Evolutionary conservation across 805 yeast genomes (phyloP), one percentile per base, ranked within the genome.

Genomic region (Novakomyces olei): DNA sequence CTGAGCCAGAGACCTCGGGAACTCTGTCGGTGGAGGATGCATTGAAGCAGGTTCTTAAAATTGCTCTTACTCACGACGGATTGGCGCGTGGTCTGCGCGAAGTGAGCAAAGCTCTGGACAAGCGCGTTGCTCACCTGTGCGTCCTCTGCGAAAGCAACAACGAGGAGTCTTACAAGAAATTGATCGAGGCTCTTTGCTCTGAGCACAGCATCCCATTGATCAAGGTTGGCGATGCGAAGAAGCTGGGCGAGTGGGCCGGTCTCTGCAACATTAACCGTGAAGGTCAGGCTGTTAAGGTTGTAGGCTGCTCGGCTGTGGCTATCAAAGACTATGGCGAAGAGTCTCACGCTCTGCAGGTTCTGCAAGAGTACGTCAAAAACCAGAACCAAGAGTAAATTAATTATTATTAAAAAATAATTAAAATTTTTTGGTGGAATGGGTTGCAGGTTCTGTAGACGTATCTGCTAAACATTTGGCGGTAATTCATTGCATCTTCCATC

Each of bases 221-320:
- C 76, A 88, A 88, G 77, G 96, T 88, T 53, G 78, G 96, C 53
- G 98, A 88, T 60, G 94, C 96, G 59, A 88, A 88, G 76, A 78
- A 80, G 70, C 74, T 88, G 60, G 99, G 99, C 73, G 96, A 88
- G 72, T 88, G 98, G 98, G 96, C 96, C 57, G 98, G 98, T 77
- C 72, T 88, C 53, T 88, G 44, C 71, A 80, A 81, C 68, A 74
- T 85, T 56, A 96, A 88, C 91, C 80, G 94, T 69, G 96, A 88
- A 56, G 99, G 98, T 69, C 81, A 85, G 72, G 94, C 96, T 67
- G 81, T 95, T 73, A 88, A 88, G 80, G 96, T 88, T 55, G 98
- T 88, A 61, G 98, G 98, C 68, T 92, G 94, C 65, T 83, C 96
- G 54, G 85, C 92, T 66, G 95, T 85, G 59, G 98, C 88, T 54